Evolutionary conservation across 768 basidiomycete genomes (phyloP).

Genomic region (Cyclocybe cylindracea): DNA sequence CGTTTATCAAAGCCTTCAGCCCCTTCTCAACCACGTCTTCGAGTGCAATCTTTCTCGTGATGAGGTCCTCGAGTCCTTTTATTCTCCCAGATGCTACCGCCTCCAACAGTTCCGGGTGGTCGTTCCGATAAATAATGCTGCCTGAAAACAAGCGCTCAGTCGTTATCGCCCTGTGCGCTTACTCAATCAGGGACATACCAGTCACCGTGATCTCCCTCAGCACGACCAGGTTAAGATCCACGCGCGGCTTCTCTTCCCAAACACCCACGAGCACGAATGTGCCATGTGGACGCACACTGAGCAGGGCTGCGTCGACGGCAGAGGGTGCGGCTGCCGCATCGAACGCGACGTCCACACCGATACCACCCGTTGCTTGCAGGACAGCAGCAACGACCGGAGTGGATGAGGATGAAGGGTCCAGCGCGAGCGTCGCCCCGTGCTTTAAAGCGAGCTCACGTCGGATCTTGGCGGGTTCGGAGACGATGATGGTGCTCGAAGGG

Average conservation of each 20-base stretch:
- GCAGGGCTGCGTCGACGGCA: constrained; percentile 35
- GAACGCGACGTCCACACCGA: constrained; percentile 46
- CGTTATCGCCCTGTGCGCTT: neutral
- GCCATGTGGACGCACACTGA: constrained; percentile 39
- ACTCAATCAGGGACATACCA: constrained; percentile 23
- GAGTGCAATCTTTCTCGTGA: constrained; percentile 41
- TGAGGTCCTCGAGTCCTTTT: constrained; percentile 36
- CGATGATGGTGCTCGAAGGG: constrained; percentile 26
- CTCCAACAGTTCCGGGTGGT: constrained; percentile 38
- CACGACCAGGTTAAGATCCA: constrained; percentile 38
- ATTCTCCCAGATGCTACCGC: constrained; percentile 41
- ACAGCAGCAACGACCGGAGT: constrained; percentile 21
- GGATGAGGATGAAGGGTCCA: constrained; percentile 29
- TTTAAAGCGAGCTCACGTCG: constrained; percentile 38
- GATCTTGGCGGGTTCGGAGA: constrained; percentile 41
- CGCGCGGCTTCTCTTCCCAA: constrained; percentile 37
- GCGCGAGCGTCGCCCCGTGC: constrained; percentile 37
- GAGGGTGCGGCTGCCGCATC: constrained; percentile 47
- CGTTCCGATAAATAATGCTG: constrained; percentile 36
- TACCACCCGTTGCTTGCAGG: constrained; percentile 24
- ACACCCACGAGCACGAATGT: constrained; percentile 41
- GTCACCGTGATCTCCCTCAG: constrained; percentile 38
- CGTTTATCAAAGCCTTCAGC: constrained; percentile 37
- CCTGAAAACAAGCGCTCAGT: constrained; percentile 22
- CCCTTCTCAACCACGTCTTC: constrained; percentile 46